A percentile compares a stretch with the other conserved stretches of the same genome.
phyloP scores from a whole-genome alignment of 768 basidiomycete species.

The Tylopilus rubrobrunneus region DNA sequence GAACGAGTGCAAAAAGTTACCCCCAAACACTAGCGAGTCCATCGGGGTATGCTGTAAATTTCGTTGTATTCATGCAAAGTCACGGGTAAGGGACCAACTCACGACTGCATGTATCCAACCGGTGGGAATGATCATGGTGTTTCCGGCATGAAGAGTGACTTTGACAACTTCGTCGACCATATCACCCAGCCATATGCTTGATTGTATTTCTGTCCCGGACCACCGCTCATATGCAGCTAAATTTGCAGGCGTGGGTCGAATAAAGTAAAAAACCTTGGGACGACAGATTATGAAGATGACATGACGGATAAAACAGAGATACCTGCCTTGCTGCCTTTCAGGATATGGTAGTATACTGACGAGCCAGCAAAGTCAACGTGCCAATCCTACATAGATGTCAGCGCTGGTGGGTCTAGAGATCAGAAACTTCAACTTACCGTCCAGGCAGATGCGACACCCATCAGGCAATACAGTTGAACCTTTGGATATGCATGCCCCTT shows the following conservation, averaged over 20 bases:
- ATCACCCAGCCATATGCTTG: constrained; percentile 87
- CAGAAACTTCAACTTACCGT: constrained; percentile 57
- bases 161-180: constrained; percentile 89
- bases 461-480: constrained; percentile 94
- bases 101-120: constrained; percentile 99
- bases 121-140: constrained; percentile 92
- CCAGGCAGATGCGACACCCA: constrained; percentile 93
- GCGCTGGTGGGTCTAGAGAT: background rate
- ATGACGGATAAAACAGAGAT: background rate
- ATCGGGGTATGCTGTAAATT: constrained; percentile 72
- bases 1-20: constrained; percentile 95
- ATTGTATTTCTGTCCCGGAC: constrained; percentile 90
- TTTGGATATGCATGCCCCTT: constrained; percentile 80
- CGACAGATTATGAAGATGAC: background rate
- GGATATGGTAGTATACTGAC: constrained; percentile 95
- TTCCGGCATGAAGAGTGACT: constrained; percentile 69
- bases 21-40: constrained; percentile 94
- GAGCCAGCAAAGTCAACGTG: constrained; percentile 98
- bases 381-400: constrained; percentile 69
- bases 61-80: constrained; percentile 1
- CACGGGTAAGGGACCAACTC: constrained; percentile 27
- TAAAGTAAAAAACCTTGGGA: constrained; percentile 89
- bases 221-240: constrained; percentile 88
- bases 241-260: constrained; percentile 82
- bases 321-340: constrained; percentile 76